Evolutionary conservation across 257 asterid species (phyloP), one percentile per base, ranked within the genome.

Genomic region (Linaria vulgaris): DNA sequence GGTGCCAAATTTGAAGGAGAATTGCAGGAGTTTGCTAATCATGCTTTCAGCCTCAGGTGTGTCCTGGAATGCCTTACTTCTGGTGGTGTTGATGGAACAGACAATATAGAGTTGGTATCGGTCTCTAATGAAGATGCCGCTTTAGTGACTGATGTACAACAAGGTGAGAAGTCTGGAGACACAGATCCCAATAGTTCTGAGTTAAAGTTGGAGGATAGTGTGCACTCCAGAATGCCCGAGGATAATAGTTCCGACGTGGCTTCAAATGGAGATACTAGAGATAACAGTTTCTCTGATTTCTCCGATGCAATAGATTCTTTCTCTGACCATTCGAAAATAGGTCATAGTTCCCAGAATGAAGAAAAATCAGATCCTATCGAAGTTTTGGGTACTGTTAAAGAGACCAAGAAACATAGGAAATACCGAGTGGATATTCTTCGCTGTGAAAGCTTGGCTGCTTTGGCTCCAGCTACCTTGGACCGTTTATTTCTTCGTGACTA

Each of bases 1-100:
- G 95, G 99, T 64, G 69, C 95, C 68, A 94, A 86, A 79, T 94
- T 90, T 76, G 99, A 94, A 84, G 99, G 99, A 59, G 99, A 94
- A 69, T 79, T 94, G 70, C 97, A 90, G 84, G 97, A 94, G 76
- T 94, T 94, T 59, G 97, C 99, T 62, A 84, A 94, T 79, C 99
- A 94, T 78, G 99, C 99, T 55, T 94, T 94, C 82, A 94, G 99
- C 71, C 87, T 94, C 56, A 83, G 99, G 53, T 85, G 96, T 78
- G 75, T 90, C 73, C 83, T 94, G 76, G 96, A 94, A 79, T 94
- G 99, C 76, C 83, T 94, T 65, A 81, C 85, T 38, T 94, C 97
- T 38, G 99, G 99, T 54, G 99, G 97, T 58, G 69, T 66, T 70
- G 85, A 81, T 49, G 87, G 66, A 66, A 80, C 57, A 53, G 87